A percentile compares a stretch with the other conserved stretches of the same genome.
phyloP scores from a whole-genome alignment of 495 filamentous ascomycete genomes.

The Rhypophila decipiens region DNA sequence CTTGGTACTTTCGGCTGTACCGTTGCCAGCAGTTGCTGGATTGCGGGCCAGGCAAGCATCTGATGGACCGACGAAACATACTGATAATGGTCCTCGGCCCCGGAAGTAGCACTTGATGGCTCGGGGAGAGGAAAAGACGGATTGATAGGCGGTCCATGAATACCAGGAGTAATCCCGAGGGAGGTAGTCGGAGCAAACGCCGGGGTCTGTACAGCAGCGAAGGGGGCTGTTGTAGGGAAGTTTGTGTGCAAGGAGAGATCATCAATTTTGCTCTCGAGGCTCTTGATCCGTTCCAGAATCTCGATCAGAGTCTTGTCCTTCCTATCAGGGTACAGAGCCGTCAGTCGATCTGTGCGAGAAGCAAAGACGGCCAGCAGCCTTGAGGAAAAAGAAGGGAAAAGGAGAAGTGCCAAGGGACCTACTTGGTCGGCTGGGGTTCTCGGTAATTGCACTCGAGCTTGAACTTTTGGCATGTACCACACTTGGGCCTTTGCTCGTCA shows the following conservation, averaged over 20 bases:
- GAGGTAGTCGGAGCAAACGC: not conserved
- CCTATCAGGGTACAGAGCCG: constrained; percentile 19
- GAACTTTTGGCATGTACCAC: constrained; percentile 48
- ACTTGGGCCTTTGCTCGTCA: constrained; percentile 79
- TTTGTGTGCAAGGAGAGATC: constrained; percentile 22
- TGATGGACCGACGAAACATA: constrained; percentile 52
- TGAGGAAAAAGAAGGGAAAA: no score
- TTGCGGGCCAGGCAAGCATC: constrained; percentile 51
- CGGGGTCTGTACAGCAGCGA: constrained; percentile 4
- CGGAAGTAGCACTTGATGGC: constrained; percentile 4
- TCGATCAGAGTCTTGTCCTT: constrained; percentile 58
- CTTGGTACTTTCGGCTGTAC: constrained; percentile 21
- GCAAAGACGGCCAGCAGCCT: not conserved
- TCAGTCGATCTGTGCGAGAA: not conserved
- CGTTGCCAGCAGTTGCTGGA: constrained; percentile 40
- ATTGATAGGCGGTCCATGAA: not conserved
- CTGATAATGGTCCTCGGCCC: constrained; percentile 26
- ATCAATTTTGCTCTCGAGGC: constrained; percentile 46
- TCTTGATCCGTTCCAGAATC: constrained; percentile 50
- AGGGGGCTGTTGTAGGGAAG: constrained; percentile 17
- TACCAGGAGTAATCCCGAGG: not conserved
- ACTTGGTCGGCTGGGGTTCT: constrained; percentile 59
- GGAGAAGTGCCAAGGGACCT: constrained; percentile 22
- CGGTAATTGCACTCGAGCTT: constrained; percentile 53
- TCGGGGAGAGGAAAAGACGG: constrained; percentile 3